Base-by-base conservation (phyloP, 441 rosid species). In the Gossypium schwendimanii region DNA sequence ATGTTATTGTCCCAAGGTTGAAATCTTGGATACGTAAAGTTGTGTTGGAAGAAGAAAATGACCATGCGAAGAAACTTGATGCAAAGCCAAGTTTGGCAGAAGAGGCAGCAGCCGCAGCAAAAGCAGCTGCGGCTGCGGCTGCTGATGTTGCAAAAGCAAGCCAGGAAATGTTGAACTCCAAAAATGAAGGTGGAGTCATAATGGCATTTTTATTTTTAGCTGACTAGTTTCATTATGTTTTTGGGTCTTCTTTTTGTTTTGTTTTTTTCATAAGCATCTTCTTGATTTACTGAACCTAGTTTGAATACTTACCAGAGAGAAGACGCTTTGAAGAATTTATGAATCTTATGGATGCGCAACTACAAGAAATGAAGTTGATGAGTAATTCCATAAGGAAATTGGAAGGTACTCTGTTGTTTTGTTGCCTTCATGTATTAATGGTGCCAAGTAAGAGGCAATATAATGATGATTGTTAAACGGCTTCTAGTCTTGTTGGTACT, bases 61-160 rank as follows among this genome's bases (percentile, higher is more conserved):
- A 84, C 57, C 73, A 71, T 71, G 76, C 52, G 31, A 82, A 75
- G 76, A 82, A 85, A 80, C 69, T 69, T 74, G 75, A 80, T 36
- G 75, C 71, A 64, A 88, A 86, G 78, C 93, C 96, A 71, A 93
- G 86, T 85, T 76, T 89, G 81, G 92, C 85, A 63, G 99, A 95
- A 80, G 98, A 93, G 80, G 91, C 98, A 53, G 95, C 93, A 18
- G 90, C 92, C 24, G 99, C 98, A 57, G 96, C 97, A 44, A 93
- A 90, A 86, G 81, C 97, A 61, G 98, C 98, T 10, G 93, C 97
- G 1, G 88, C 91, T 0, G 95, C 98, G 11, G 95, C 98, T 49
- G 82, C 93, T 70, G 98, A 93, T 76, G 93, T 91, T 69, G 97
- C 97, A 54, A 91, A 87, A 82, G 87, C 89, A 52, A 91, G 92